Conservation (phyloP, 2,329 filamentous ascomycete species). For the Talaromyces sp. region DNA sequence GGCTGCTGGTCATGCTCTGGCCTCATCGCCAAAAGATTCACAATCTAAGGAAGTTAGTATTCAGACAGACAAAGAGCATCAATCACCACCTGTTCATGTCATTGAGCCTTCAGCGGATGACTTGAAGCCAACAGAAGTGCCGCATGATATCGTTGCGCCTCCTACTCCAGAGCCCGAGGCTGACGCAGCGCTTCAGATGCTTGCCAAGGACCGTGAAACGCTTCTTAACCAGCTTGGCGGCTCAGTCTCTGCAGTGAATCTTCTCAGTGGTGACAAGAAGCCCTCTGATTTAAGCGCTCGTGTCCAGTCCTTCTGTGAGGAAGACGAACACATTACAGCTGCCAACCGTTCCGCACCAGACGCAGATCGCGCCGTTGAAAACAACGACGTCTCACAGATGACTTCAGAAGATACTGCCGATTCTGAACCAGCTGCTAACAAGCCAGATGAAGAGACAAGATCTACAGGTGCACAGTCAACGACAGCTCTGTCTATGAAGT, state of each 20-base stretch:
- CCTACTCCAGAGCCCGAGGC: slow-evolving; percentile 29
- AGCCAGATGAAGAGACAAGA: slow-evolving; percentile 12
- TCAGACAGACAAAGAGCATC: slow-evolving; percentile 1
- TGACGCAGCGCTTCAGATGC: slow-evolving; percentile 28
- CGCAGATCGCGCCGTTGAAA: slow-evolving; percentile 10
- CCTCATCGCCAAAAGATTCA: slow-evolving; percentile 3
- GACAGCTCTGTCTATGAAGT: slow-evolving; percentile 35
- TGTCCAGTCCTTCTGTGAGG: slow-evolving; percentile 15
- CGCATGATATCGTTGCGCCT: slow-evolving; percentile 18
- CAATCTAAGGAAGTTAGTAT: slow-evolving; percentile 13
- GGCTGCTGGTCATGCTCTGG: not conserved
- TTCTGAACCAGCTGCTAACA: not conserved
- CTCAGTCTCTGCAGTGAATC: slow-evolving; percentile 26
- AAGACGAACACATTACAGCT: not conserved
- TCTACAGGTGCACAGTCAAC: slow-evolving; percentile 32
- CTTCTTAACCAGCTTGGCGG: slow-evolving; percentile 28
- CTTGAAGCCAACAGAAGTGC: slow-evolving; percentile 21
- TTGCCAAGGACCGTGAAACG: slow-evolving; percentile 31
- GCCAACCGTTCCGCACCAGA: slow-evolving; percentile 12
- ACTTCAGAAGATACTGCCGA: slow-evolving; percentile 5
- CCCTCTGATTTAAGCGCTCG: slow-evolving; percentile 75
- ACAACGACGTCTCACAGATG: slow-evolving; percentile 7
- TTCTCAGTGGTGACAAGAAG: slow-evolving; percentile 71
- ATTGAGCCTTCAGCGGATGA: slow-evolving; percentile 20
- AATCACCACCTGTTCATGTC: slow-evolving; percentile 7